phyloP scores from a whole-genome alignment of 306 rosid genomes.

The Morella rubra region DNA sequence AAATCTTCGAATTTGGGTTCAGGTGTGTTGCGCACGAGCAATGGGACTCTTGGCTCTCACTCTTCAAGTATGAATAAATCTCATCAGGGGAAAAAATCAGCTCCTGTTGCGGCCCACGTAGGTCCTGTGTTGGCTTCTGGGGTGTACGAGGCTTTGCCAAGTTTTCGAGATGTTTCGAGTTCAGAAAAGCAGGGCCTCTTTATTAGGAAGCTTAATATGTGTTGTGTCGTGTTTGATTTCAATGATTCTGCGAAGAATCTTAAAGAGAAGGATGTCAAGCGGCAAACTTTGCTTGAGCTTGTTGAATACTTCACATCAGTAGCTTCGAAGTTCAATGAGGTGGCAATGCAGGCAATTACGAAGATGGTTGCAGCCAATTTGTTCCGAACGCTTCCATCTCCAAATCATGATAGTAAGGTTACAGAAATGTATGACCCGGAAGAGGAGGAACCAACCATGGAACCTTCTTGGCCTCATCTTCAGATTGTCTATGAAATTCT shows the following conservation, averaged over 20 bases:
- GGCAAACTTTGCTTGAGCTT: constrained; percentile 57
- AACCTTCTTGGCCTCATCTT: constrained; percentile 66
- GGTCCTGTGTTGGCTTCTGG: constrained; percentile 31
- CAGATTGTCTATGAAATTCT: constrained; percentile 60
- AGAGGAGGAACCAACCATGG: constrained; percentile 59
- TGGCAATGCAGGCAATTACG: constrained; percentile 49
- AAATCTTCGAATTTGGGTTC: constrained; percentile 35
- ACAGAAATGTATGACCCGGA: constrained; percentile 48
- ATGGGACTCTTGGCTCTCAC: constrained; percentile 35
- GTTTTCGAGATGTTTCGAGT: constrained; percentile 49
- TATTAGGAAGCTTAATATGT: constrained; percentile 51
- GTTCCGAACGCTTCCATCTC: constrained; percentile 49
- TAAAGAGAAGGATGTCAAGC: constrained; percentile 53
- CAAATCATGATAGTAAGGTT: constrained; percentile 41
- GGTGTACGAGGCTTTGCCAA: constrained; percentile 58
- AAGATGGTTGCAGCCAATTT: constrained; percentile 56
- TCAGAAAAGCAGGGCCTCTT: constrained; percentile 52
- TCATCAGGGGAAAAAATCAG: constrained; percentile 41
- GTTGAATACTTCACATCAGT: constrained; percentile 50
- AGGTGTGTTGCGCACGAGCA: constrained; percentile 34
- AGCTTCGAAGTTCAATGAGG: constrained; percentile 51
- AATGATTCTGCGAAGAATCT: constrained; percentile 47
- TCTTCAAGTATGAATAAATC: constrained; percentile 16
- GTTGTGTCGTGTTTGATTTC: constrained; percentile 56
- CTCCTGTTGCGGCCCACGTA: constrained; percentile 20